Evolutionary conservation across 805 yeast species (phyloP).

Genomic region (Cyberlindnera euphorbiae): DNA sequence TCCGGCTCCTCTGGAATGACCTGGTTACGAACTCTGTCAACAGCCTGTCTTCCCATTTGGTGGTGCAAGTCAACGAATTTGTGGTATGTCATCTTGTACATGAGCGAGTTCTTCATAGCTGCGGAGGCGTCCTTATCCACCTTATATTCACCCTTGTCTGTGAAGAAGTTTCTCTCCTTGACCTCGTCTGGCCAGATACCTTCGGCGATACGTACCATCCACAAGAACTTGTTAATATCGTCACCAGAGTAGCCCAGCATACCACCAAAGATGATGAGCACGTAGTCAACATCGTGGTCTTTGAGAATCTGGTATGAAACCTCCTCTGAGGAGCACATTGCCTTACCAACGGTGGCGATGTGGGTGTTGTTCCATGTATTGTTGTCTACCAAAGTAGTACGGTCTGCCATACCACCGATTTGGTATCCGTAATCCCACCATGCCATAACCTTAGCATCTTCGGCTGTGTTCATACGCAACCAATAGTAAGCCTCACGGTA

Average conservation of each 20-base stretch:
- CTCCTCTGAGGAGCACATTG: slow-evolving; percentile 88
- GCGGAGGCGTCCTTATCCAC: slow-evolving; percentile 78
- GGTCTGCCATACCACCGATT: slow-evolving; percentile 99
- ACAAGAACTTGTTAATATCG: slow-evolving; percentile 90
- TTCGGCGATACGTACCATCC: slow-evolving; percentile 99
- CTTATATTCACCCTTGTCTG: slow-evolving; percentile 80
- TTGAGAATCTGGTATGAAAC: slow-evolving; percentile 82
- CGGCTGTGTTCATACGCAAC: slow-evolving; percentile 96
- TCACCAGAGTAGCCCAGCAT: slow-evolving; percentile 91
- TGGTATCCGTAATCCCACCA: slow-evolving; percentile 99
- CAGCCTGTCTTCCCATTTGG: slow-evolving; percentile 52
- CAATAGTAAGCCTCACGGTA: slow-evolving; percentile 98
- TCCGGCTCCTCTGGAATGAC: slow-evolving; percentile 53
- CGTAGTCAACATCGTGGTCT: slow-evolving; percentile 92
- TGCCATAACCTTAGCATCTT: slow-evolving; percentile 93
- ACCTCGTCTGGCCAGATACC: slow-evolving; percentile 99
- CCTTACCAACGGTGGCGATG: slow-evolving; percentile 98
- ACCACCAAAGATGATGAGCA: slow-evolving; percentile 92
- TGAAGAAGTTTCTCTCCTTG: slow-evolving; percentile 78
- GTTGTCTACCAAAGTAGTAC: slow-evolving; percentile 97
- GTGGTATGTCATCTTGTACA: slow-evolving; percentile 94
- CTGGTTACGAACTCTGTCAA: slow-evolving; percentile 89
- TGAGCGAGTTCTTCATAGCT: slow-evolving; percentile 82
- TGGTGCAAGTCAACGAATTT: slow-evolving; percentile 61
- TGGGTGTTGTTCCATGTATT: slow-evolving; percentile 99